Base-by-base conservation (phyloP, 352 stramenopile genomes). In the Globisporangium paddicum region DNA sequence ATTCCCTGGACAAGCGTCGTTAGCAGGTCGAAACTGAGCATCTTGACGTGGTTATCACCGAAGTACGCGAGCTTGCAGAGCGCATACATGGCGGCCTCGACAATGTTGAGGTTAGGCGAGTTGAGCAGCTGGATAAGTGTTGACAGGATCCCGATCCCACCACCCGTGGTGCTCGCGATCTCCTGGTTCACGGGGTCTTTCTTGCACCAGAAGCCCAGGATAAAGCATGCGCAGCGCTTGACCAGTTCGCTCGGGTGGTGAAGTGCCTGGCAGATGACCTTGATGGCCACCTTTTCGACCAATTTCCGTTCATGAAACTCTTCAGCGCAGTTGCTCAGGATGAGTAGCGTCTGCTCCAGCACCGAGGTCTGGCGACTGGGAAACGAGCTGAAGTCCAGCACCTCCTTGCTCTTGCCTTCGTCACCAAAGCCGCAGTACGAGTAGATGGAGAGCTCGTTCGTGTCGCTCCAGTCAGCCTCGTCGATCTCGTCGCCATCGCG, bases 311-410 rank as follows among this genome's bases (percentile, higher is more conserved):
- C 55, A 21, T 81, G 75, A 26, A 75, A 87, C 23, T 75, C 61
- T 37, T 85, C 64, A 0, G 75, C 73, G 48, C 79, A 93, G 48
- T 93, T 90, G 45, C 74, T 90, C 5, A 93, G 49, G 16, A 90
- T 66, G 7, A 93, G 58, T 8, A 89, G 16, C 0, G 75, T 79
- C 50, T 93, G 81, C 42, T 91, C 83, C 13, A 93, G 60, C 3
- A 90, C 78, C 10, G 70, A 51, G 0, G 73, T 82, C 40, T 89
- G 77, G 0, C 79, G 58, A 23, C 71, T 81, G 0, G 77, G 78
- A 32, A 87, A 89, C 7, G 70, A 73, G 28, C 67, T 83, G 41
- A 87, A 87, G 58, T 83, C 68, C 25, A 89, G 64, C 6, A 66
- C 47, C n/a, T 78, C 45, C 23, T 74, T 59, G 16, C 32, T 62